Conservation (phyloP, 345 rosid genomes). For the Salix udensis region DNA sequence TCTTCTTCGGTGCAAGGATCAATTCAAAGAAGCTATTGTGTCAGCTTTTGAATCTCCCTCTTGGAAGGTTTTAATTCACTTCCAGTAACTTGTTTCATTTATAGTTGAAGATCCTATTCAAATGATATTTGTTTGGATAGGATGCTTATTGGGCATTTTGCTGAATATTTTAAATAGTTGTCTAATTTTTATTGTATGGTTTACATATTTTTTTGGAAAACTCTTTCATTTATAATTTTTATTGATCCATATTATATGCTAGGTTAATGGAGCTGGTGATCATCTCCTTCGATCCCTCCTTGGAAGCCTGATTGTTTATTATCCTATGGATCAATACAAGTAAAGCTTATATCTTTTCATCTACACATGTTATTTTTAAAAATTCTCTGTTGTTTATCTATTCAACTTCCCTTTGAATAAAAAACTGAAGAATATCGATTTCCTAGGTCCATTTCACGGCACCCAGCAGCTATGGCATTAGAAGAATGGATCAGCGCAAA, state of each 20-base stretch:
- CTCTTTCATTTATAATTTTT: background rate
- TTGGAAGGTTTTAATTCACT: constrained; percentile 69
- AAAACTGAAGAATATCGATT: constrained; percentile 21
- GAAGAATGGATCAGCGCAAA: constrained; percentile 96
- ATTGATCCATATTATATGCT: constrained; percentile 7
- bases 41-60: constrained; percentile 90
- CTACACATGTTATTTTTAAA: background rate
- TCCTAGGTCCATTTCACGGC: constrained; percentile 62
- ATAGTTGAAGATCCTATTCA: constrained; percentile 1
- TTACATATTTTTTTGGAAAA: constrained; percentile 6
- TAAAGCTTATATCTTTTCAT: constrained; percentile 31
- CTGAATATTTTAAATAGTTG: background rate
- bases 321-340: constrained; percentile 89
- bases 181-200: background rate
- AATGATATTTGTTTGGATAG: constrained; percentile 1
- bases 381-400: background rate
- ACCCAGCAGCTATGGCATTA: constrained; percentile 72
- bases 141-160: background rate
- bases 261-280: constrained; percentile 97
- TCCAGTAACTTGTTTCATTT: constrained; percentile 12
- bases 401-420: constrained; percentile 8
- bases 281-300: constrained; percentile 87
- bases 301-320: constrained; percentile 84
- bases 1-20: constrained; percentile 71
- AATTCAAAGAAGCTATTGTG: constrained; percentile 62